A percentile compares a stretch with the other conserved stretches of the same genome.
Conservation (phyloP, 768 basidiomycete genomes). For the Coprinopsis strossmayeri region DNA sequence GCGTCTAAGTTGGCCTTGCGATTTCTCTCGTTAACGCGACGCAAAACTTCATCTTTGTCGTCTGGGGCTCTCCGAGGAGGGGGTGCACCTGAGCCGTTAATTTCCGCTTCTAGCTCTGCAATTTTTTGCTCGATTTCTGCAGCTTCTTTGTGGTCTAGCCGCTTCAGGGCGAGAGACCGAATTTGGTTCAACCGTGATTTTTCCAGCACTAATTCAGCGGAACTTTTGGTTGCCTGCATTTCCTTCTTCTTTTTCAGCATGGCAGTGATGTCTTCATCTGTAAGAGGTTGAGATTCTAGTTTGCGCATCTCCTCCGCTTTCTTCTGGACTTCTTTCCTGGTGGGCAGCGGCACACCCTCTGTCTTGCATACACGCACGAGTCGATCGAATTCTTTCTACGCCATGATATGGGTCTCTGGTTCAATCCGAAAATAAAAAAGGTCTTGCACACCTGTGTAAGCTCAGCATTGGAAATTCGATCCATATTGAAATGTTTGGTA, state of each 20-base stretch:
- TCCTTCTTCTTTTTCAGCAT: slow-evolving; percentile 66
- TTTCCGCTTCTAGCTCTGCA: slow-evolving; percentile 35
- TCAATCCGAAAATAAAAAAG: slow-evolving; percentile 1
- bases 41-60: slow-evolving; percentile 33
- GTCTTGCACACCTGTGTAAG: slow-evolving; percentile 51
- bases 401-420: slow-evolving; percentile 1
- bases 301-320: slow-evolving; percentile 60
- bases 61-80: slow-evolving; percentile 29
- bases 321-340: slow-evolving; percentile 56
- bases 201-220: slow-evolving; percentile 44
- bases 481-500: slow-evolving; percentile 61
- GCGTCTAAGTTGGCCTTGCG: slow-evolving; percentile 77
- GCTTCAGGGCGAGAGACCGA: slow-evolving; percentile 67
- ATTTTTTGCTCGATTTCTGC: slow-evolving; percentile 58
- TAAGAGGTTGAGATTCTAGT: slow-evolving; percentile 55
- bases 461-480: slow-evolving; percentile 74
- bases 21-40: slow-evolving; percentile 87
- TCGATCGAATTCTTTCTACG: slow-evolving; percentile 70
- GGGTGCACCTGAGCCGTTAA: not conserved
- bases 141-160: slow-evolving; percentile 64
- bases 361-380: slow-evolving; percentile 34
- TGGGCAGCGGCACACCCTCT: slow-evolving; percentile 62
- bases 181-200: slow-evolving; percentile 62
- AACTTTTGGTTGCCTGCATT: slow-evolving; percentile 24
- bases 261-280: slow-evolving; percentile 84